Evolutionary conservation across 2,329 filamentous ascomycete genomes (phyloP), one percentile per base, ranked within the genome.

Genomic region (Coniochaeta sp.): DNA sequence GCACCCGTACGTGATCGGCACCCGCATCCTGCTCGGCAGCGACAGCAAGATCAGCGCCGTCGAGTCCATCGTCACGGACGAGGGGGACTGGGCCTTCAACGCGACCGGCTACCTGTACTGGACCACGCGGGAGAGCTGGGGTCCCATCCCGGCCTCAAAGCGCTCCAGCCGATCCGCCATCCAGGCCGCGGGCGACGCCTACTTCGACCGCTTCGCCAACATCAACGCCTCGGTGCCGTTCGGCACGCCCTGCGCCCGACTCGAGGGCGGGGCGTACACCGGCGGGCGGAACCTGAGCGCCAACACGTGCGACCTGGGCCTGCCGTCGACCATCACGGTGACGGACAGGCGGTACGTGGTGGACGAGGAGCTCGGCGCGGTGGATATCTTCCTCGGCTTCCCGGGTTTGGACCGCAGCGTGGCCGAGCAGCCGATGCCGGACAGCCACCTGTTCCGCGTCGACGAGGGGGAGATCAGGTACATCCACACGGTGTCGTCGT

Each of bases 1-100:
- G 38, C 67, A 70, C 60, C 74, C 73, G 7, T 75, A 75, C 61
- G 74, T 75, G 24, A 65, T 75, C 58, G 73, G 72, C 55, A 71
- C 70, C 24, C 74, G 74, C 63, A 70, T 75, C 59, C 67, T 66
- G 61, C 68, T 71, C 58, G 62, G 62, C 3, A 59, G 59, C 40
- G 19, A 2, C 3, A 28, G 52, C 4, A 63, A 66, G 57, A 63
- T 65, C 59, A 70, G 69, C 61, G 65, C 60, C 56, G 56, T 69
- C n/a, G 68, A 69, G 61, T 57, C 62, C 1, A 58, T 70, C n/a
- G 62, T 66, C n/a, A 69, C 65, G n/a, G 62, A 62, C 1, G 62
- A 63, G 3, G 68, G 67, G 26, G 67, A 71, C 62, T 70, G 69
- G 69, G 62, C 66, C 16, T 70, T 71, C 61, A 69, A 71, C 60